phyloP scores from a whole-genome alignment of 2,329 filamentous ascomycete species.

The Penicillium nordicum region DNA sequence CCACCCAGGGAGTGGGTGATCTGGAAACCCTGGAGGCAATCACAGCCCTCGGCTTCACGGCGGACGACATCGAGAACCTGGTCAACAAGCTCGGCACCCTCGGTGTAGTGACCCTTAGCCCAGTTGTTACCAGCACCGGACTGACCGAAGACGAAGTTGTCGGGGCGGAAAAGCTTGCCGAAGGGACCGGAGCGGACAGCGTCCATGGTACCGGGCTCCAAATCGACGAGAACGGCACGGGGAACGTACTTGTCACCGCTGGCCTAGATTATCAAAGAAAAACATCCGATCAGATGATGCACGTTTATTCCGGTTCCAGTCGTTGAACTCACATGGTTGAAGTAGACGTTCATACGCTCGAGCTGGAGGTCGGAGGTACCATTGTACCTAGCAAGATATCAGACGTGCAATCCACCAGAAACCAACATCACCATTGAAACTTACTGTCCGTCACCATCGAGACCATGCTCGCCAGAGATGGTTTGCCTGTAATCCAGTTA shows the following conservation, averaged over 20 bases:
- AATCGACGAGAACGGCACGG: conserved; percentile 97
- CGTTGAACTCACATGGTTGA: conserved; percentile 70
- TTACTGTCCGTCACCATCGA: conserved; percentile 65
- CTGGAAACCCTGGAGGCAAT: conserved; percentile 99
- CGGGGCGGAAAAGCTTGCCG: conserved; percentile 97
- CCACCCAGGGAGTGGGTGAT: conserved; percentile 99
- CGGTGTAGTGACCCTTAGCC: conserved; percentile 99
- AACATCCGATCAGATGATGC: not conserved
- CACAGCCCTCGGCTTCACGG: conserved; percentile 96
- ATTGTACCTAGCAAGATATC: conserved; percentile 68
- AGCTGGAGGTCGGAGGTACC: conserved; percentile 98
- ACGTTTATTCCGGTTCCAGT: not conserved
- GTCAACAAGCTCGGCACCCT: conserved; percentile 98
- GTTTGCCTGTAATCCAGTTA: conserved; percentile 61
- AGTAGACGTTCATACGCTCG: conserved; percentile 99
- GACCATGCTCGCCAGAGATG: conserved; percentile 88
- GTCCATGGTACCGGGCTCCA: conserved; percentile 99
- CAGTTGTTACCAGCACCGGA: conserved; percentile 99
- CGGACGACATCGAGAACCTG: conserved; percentile 97
- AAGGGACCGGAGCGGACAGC: conserved; percentile 97
- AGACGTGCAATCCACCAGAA: conserved; percentile 18
- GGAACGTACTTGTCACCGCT: conserved; percentile 99
- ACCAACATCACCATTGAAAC: not conserved
- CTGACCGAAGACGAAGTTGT: conserved; percentile 99
- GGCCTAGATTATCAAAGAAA: conserved; percentile 55